Evolutionary conservation across 129 eudicot genomes (phyloP), one percentile per base, ranked within the genome.

Genomic region (Flaveria linearis): DNA sequence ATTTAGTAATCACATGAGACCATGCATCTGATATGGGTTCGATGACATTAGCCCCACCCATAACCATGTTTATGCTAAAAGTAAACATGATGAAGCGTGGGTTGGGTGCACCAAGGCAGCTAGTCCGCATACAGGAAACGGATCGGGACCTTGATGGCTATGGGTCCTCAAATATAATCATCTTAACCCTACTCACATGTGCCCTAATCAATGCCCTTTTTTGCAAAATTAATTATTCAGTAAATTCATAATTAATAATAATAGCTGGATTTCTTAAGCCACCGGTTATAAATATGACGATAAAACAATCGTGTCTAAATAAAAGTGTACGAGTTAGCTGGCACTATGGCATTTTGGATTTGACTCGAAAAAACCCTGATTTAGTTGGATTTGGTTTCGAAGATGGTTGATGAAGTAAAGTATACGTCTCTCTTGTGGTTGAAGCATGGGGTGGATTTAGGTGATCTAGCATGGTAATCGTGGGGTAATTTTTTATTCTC

Each of bases 81-180:
- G 30, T 73, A 65, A 25, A 65, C 78, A 80, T 74, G 75, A 80
- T 80, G 75, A 80, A 62, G 84, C 84, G 80, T 80, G 79, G 50
- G 84, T 73, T 49, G 75, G 84, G 84, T 80, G 84, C 79, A 80
- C 70, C 84, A 68, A 74, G 10, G 84, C 84, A 80, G 57, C 63
- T 58, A 74, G 83, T 73, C 58, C 73, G 78, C 78, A 80, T 64
- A 73, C 68, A 80, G 28, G 83, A 80, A 79, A 72, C 72, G 52
- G 60, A 72, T 73, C 63, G 41, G 67, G 80, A 80, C 75, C 84
- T 80, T 67, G 80, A 80, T 80, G 84, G 74, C 69, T 55, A 80
- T 74, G 84, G 84, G 80, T 74, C 84, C 84, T 11, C 42, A 76
- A 7, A 76, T 67, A 67, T 70, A 68, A 78, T 72, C 58, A 39